These are phyloP conservation scores for Chaetomiaceae sp. DNA, from an alignment of 2,329 filamentous ascomycete species.

Conservation along the genomic window DNA sequence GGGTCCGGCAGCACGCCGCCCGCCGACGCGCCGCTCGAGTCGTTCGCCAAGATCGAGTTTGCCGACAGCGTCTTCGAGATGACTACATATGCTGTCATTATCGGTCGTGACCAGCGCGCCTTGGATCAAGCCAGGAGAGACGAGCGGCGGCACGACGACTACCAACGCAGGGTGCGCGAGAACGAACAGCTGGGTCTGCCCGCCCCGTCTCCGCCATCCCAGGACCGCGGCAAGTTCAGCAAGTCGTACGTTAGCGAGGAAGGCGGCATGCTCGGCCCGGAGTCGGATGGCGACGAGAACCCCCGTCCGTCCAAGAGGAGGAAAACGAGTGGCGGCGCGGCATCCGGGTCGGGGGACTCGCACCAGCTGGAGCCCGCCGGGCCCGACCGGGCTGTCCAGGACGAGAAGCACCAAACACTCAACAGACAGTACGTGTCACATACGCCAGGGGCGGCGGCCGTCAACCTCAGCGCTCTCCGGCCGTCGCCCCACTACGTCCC, in stretches of 20 bases:
- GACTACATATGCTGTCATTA: slow-evolving; percentile 65
- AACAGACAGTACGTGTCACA: slow-evolving; percentile 57
- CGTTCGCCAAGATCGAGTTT: slow-evolving; percentile 60
- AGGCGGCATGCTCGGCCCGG: slow-evolving; percentile 61
- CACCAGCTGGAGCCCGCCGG: slow-evolving; percentile 13
- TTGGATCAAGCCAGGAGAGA: slow-evolving; percentile 49
- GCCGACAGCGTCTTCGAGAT: slow-evolving; percentile 72
- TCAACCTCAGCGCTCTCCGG: slow-evolving; percentile 53
- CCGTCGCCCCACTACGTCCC: slow-evolving; percentile 58
- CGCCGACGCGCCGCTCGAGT: slow-evolving; percentile 38
- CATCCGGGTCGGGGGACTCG: slow-evolving; percentile 18
- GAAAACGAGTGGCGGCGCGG: slow-evolving; percentile 29
- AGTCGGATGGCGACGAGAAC: slow-evolving; percentile 48
- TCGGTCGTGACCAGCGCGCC: slow-evolving; percentile 63
- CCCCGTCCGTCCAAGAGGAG: slow-evolving; percentile 34
- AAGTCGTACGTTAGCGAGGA: slow-evolving; percentile 64
- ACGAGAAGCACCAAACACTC: slow-evolving; percentile 43
- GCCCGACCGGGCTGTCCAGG: slow-evolving; percentile 20
- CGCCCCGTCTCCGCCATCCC: slow-evolving; percentile 43
- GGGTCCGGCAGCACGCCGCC: slow-evolving; percentile 31
- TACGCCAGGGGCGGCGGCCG: slow-evolving; percentile 51
- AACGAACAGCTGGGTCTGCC: slow-evolving; percentile 44
- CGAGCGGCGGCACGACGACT: slow-evolving; percentile 42
- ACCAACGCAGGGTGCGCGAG: slow-evolving; percentile 40
- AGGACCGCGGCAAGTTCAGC: slow-evolving; percentile 50